Evolutionary conservation across 306 rosid genomes (phyloP).

Genomic region (Cicer pinnatifidum): DNA sequence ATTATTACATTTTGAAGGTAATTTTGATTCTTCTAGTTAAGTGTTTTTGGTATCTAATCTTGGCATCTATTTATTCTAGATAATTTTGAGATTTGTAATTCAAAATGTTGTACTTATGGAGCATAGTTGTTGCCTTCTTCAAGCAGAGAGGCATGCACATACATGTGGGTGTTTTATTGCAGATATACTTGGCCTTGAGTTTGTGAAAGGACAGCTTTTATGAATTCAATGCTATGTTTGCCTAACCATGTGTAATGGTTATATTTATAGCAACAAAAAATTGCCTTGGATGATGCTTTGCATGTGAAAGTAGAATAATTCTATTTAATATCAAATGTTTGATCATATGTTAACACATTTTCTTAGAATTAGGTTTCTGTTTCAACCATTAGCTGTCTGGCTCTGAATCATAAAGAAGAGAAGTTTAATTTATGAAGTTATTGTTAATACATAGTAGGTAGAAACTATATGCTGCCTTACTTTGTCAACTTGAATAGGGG

Average conservation of each 20-base stretch:
- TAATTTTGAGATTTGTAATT: slow-evolving; percentile 41
- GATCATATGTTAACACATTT: background rate
- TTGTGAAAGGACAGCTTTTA: slow-evolving; percentile 23
- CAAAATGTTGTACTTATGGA: slow-evolving; percentile 26
- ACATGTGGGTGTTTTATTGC: background rate
- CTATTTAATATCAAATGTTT: slow-evolving; percentile 1
- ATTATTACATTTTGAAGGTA: slow-evolving; percentile 11
- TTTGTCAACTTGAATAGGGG: slow-evolving; percentile 24
- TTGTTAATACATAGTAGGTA: slow-evolving; percentile 27
- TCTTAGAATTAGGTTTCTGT: slow-evolving; percentile 38
- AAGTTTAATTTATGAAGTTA: background rate
- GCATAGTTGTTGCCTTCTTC: background rate
- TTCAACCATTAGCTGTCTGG: slow-evolving; percentile 21
- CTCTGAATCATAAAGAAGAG: slow-evolving; percentile 17
- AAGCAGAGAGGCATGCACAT: slow-evolving; percentile 2
- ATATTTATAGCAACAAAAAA: background rate
- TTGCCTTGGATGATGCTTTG: slow-evolving; percentile 34
- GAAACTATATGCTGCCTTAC: slow-evolving; percentile 15
- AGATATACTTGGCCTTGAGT: background rate
- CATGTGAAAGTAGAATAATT: slow-evolving; percentile 31
- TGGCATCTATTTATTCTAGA: slow-evolving; percentile 15
- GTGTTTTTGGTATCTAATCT: slow-evolving; percentile 15
- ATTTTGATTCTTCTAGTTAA: slow-evolving; percentile 21
- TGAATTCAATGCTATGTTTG: slow-evolving; percentile 33
- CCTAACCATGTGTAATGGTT: slow-evolving; percentile 24